A percentile compares a stretch with the other conserved stretches of the same genome.
These are phyloP conservation scores for Globisporangium sylvaticum DNA, from an alignment of 352 stramenopile genomes.

Conservation along the genomic window DNA sequence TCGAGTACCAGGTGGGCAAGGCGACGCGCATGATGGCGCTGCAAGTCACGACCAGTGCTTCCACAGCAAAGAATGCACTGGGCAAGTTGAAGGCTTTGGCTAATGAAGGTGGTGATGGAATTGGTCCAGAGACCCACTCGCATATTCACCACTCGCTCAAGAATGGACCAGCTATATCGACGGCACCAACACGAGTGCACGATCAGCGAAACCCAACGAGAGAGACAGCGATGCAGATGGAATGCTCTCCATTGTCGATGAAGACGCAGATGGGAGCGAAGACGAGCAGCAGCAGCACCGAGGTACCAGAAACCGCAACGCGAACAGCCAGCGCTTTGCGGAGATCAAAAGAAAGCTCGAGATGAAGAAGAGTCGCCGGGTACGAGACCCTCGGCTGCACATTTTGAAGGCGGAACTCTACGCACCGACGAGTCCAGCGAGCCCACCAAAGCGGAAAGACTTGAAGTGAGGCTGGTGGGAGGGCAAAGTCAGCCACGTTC, in stretches of 20 bases:
- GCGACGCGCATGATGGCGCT: slow-evolving; percentile 48
- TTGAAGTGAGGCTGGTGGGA: background rate
- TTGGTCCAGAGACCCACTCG: slow-evolving; percentile 16
- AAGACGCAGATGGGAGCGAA: background rate
- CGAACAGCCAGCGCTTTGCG: slow-evolving; percentile 38
- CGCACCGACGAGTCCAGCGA: background rate
- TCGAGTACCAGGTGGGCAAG: slow-evolving; percentile 42
- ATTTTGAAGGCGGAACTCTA: slow-evolving; percentile 43
- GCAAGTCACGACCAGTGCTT: slow-evolving; percentile 4
- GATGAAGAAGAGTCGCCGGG: slow-evolving; percentile 18
- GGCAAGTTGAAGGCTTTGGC: background rate
- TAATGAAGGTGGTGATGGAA: background rate
- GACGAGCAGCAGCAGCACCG: background rate
- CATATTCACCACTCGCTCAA: slow-evolving; percentile 22
- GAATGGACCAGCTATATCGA: background rate
- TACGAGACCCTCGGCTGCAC: slow-evolving; percentile 39
- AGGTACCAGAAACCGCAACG: slow-evolving; percentile 19
- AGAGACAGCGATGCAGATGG: background rate
- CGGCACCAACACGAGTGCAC: slow-evolving; percentile 10
- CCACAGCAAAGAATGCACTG: background rate
- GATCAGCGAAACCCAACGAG: slow-evolving; percentile 11
- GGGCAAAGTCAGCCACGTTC: too few relatives aligned
- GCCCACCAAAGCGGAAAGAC: background rate
- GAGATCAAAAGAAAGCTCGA: slow-evolving; percentile 38
- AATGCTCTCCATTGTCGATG: background rate